phyloP scores from a whole-genome alignment of 148 eudicot genomes.

The Hydrangea macrophylla region DNA sequence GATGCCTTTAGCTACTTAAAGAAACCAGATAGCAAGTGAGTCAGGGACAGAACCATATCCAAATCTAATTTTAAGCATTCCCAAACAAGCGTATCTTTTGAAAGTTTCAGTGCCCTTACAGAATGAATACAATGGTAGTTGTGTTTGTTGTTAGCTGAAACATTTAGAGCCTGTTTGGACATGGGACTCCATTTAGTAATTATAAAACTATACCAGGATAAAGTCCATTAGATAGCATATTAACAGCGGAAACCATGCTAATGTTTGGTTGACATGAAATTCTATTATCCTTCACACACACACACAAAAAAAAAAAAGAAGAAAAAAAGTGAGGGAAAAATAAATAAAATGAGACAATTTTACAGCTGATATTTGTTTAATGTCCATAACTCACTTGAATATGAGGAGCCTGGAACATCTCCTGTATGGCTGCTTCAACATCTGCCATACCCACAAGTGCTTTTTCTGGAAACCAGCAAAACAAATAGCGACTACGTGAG shows the following conservation, averaged over 20 bases:
- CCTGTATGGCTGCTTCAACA: constrained; percentile 91
- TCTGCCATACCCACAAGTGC: constrained; percentile 74
- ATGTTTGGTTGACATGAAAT: not conserved
- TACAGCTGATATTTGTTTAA: not conserved
- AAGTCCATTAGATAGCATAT: not conserved
- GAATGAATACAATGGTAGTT: no score
- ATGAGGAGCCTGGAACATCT: constrained; percentile 99
- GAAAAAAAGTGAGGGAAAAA: no score
- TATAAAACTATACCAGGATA: not conserved
- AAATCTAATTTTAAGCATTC: no score
- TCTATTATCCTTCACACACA: not conserved
- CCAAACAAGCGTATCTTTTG: no score
- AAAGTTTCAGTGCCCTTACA: no score
- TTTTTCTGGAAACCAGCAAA: constrained; percentile 47
- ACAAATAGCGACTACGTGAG: not conserved
- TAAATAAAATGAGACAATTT: not conserved
- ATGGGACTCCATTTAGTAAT: not conserved
- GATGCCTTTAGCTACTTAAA: no score
- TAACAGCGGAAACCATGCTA: not conserved
- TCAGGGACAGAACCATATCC: no score
- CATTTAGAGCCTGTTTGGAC: not conserved
- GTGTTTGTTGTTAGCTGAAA: no score
- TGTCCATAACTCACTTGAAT: constrained; percentile 56
- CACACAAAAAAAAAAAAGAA: no score
- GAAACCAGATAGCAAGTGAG: no score